These are phyloP conservation scores for Apophysomyces variabilis DNA, from an alignment of 371 early-diverging fungal genomes.

Conservation along the genomic window DNA sequence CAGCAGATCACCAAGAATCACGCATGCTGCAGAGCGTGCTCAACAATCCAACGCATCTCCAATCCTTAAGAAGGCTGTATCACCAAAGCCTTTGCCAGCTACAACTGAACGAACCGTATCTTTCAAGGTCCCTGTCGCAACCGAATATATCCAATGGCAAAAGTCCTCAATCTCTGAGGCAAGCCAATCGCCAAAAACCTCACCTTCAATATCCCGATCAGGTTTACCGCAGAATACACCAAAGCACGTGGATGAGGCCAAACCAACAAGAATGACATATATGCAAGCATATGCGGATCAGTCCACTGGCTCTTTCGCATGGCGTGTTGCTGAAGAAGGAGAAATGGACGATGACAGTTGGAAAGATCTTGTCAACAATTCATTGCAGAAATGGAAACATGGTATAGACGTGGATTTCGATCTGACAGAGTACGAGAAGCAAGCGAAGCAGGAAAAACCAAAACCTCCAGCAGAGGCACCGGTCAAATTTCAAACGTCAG, in stretches of 20 bases:
- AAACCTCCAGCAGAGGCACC: neutral
- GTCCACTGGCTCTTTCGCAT: constrained; percentile 26
- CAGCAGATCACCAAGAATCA: too few species aligned
- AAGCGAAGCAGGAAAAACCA: neutral
- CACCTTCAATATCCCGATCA: neutral
- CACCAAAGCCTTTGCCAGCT: too few species aligned
- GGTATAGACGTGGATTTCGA: constrained; percentile 25
- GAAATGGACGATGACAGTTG: constrained; percentile 27
- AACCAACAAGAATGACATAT: neutral
- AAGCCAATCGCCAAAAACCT: neutral
- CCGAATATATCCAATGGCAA: too few species aligned
- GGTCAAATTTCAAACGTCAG: constrained; percentile 15
- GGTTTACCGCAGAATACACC: neutral
- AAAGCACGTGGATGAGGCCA: neutral
- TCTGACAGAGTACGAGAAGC: constrained; percentile 15
- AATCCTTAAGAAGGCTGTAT: too few species aligned
- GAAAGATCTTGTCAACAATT: constrained; percentile 25
- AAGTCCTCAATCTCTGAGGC: neutral
- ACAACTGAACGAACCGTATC: too few species aligned
- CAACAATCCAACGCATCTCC: too few species aligned
- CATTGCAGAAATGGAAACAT: constrained; percentile 20
- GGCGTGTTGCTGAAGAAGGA: constrained; percentile 4
- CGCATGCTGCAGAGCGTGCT: too few species aligned
- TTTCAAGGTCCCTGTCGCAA: too few species aligned
- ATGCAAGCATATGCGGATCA: constrained; percentile 11